phyloP scores from a whole-genome alignment of 345 rosid genomes.

The Salix brachista region DNA sequence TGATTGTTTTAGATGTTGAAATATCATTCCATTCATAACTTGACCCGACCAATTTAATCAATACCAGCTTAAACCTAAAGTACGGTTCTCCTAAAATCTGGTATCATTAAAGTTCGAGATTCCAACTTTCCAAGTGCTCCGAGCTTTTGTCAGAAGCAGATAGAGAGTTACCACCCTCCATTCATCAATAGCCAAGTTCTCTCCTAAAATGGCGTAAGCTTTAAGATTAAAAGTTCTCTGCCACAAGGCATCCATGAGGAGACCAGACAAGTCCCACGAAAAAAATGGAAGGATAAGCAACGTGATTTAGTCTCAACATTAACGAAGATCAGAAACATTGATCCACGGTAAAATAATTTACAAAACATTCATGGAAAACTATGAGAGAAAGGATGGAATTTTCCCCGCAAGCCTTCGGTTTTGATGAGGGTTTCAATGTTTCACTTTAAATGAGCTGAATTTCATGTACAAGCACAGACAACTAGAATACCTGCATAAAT shows the following conservation, averaged over 20 bases:
- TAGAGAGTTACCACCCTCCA: not conserved
- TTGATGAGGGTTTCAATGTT: not conserved
- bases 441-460: constrained; percentile 33
- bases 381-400: constrained; percentile 26
- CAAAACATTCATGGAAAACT: constrained; percentile 37
- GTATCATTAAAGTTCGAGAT: not conserved
- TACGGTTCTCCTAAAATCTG: not conserved
- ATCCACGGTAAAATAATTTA: constrained; percentile 33
- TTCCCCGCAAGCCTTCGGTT: constrained; percentile 31
- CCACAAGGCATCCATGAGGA: not conserved
- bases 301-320: constrained; percentile 4
- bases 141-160: too few species aligned
- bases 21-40: not conserved
- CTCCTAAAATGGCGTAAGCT: not conserved
- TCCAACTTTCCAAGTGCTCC: not conserved
- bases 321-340: constrained; percentile 28
- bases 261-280: not conserved
- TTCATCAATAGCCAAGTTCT: not conserved
- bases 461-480: constrained; percentile 44
- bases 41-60: not conserved
- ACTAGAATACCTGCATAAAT: not conserved
- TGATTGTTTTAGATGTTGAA: too few species aligned
- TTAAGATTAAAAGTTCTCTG: not conserved
- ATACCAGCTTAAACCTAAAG: not conserved
- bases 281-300: not conserved